These are phyloP conservation scores for Flaveria bidentis DNA, from an alignment of 129 eudicot species.

Conservation along the genomic window DNA sequence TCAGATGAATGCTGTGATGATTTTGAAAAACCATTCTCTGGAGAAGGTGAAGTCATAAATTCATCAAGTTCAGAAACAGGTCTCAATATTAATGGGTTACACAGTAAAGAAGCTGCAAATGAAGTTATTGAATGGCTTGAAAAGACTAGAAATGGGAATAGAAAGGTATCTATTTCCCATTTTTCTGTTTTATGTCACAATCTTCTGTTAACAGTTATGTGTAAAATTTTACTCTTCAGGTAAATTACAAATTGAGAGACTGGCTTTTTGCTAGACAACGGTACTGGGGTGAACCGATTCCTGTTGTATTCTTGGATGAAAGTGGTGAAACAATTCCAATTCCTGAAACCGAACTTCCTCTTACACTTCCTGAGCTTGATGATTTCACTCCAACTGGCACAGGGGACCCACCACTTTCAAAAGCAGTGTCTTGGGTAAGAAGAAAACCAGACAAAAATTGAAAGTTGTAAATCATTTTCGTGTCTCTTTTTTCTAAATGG, in stretches of 20 bases:
- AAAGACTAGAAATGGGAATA: slow-evolving; percentile 73
- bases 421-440: slow-evolving; percentile 84
- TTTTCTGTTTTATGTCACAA: slow-evolving; percentile 9
- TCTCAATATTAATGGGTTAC: slow-evolving; percentile 74
- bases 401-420: slow-evolving; percentile 95
- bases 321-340: slow-evolving; percentile 69
- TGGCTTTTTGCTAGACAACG: slow-evolving; percentile 99
- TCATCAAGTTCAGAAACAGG: slow-evolving; percentile 75
- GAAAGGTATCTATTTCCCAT: slow-evolving; percentile 48
- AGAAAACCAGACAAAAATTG: not conserved
- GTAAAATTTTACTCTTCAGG: slow-evolving; percentile 41
- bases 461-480: not conserved
- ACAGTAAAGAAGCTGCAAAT: slow-evolving; percentile 67
- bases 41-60: slow-evolving; percentile 71
- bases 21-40: slow-evolving; percentile 65
- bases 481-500: not conserved
- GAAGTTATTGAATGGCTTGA: slow-evolving; percentile 84
- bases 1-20: slow-evolving; percentile 53
- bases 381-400: slow-evolving; percentile 99
- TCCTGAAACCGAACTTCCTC: slow-evolving; percentile 88
- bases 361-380: slow-evolving; percentile 91
- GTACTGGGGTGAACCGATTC: slow-evolving; percentile 99
- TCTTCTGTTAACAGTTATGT: not conserved
- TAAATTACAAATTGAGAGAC: slow-evolving; percentile 89
- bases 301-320: slow-evolving; percentile 71